A percentile compares a stretch with the other conserved stretches of the same genome.
These are phyloP conservation scores for Trifolium pratense DNA, from an alignment of 306 rosid species.

Conservation along the genomic window DNA sequence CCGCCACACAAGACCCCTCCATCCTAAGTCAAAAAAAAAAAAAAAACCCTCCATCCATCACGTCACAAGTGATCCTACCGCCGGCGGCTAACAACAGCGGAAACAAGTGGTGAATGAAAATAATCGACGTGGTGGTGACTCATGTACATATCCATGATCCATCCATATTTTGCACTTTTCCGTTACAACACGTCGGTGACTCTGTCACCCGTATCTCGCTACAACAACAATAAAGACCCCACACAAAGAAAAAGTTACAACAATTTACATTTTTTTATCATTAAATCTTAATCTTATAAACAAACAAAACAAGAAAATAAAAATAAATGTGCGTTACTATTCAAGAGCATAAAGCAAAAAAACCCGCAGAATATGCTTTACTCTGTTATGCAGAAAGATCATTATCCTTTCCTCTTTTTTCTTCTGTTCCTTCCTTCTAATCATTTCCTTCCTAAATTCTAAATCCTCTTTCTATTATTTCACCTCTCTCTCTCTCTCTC, in stretches of 20 bases:
- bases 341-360: constrained; percentile 45
- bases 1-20: too few relatives aligned
- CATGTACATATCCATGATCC: too few relatives aligned
- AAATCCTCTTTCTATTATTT: neutral
- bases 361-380: constrained; percentile 64
- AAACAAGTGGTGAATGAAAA: too few relatives aligned
- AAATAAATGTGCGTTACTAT: neutral
- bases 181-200: neutral
- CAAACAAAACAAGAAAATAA: too few relatives aligned
- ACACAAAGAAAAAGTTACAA: neutral
- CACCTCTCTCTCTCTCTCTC: neutral
- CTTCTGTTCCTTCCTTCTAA: constrained; percentile 12
- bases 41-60: too few relatives aligned
- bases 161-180: neutral
- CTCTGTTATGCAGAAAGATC: constrained; percentile 40
- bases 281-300: neutral
- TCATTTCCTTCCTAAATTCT: constrained; percentile 32
- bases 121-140: too few relatives aligned
- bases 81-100: too few relatives aligned
- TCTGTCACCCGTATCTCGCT: neutral
- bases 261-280: neutral
- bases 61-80: too few relatives aligned
- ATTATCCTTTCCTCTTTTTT: neutral
- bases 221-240: constrained; percentile 2
- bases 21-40: too few relatives aligned